phyloP scores from a whole-genome alignment of 768 basidiomycete species.

The Tylopilus subfusipes region DNA sequence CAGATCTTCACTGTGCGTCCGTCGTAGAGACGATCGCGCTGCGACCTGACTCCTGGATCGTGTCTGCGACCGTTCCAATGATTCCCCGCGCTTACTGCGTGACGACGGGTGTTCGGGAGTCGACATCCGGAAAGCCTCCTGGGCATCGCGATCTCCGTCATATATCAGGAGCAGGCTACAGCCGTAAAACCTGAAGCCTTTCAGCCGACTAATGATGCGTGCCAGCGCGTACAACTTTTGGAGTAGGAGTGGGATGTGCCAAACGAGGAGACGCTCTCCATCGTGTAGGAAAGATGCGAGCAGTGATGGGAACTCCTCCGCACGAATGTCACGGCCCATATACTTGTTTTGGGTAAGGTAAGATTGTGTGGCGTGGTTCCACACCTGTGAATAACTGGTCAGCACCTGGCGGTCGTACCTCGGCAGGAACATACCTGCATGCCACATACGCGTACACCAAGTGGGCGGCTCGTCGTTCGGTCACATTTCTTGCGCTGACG shows the following conservation, averaged over 20 bases:
- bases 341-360: conserved; percentile 97
- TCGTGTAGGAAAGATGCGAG: conserved; percentile 82
- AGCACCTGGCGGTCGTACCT: conserved; percentile 2
- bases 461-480: conserved; percentile 83
- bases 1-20: conserved; percentile 78
- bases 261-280: conserved; percentile 76
- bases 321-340: conserved; percentile 83
- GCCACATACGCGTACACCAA: conserved; percentile 94
- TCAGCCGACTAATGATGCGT: conserved; percentile 80
- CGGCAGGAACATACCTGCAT: conserved; percentile 79
- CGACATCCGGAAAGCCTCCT: conserved; percentile 65
- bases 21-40: conserved; percentile 50
- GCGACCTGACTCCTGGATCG: conserved; percentile 43
- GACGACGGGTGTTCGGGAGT: conserved; percentile 62
- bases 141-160: conserved; percentile 88
- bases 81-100: conserved; percentile 73
- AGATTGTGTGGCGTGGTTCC: conserved; percentile 80
- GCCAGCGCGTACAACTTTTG: conserved; percentile 94
- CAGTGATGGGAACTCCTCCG: conserved; percentile 79
- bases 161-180: conserved; percentile 96
- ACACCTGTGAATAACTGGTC: conserved; percentile 58
- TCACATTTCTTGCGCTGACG: conserved; percentile 99
- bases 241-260: conserved; percentile 89
- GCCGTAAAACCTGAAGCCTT: conserved; percentile 98
- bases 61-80: conserved; percentile 55